Base-by-base conservation (phyloP, 2,329 filamentous ascomycete species). In the Phaeosphaeria sp. region DNA sequence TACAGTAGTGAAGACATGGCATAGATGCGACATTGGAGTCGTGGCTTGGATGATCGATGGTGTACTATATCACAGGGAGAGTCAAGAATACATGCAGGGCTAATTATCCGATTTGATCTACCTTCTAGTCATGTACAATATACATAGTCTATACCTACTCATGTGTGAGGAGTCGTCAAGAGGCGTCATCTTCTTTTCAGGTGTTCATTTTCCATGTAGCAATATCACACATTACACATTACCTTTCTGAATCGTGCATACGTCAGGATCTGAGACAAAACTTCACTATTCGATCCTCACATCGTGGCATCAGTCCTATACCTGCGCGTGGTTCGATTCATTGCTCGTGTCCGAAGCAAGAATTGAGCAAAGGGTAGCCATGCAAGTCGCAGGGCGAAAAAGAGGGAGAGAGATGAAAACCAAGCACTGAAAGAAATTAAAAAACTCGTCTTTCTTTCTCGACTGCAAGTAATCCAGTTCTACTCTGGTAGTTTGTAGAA, bases 1-100 rank as follows among this genome's bases (percentile, higher is more conserved):
- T 61, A n/a, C 61, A 64, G 36, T 66, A 46, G 62, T 22, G 13
- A 33, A 18, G 27, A 36, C 8, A 6, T 15, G n/a, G 24, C 9
- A 27, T 47, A 17, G 20, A 20, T 2, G 22, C 2, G 8, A 6
- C 22, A 24, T 45, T 45, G 43, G 43, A n/a, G 11, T 22, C 24
- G 20, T 21, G 18, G 20, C 13, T 6, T 25, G 43, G 43, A 45
- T 45, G 43, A n/a, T n/a, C 7, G 36, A 39, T n/a, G 36, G 36
- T 13, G 30, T 18, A 44, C 20, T 21, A 44, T 44, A 44, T 11
- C 42, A 21, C 42, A n/a, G 42, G 6, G 42, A 18, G 21, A 22
- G 30, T 36, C 30, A 7, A 13, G 30, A 13, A 36, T 13, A 36
- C 30, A 36, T 36, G 30, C 11, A 36, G 6, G 11, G 11, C 30